These are phyloP conservation scores for Russula vinacea DNA, from an alignment of 768 basidiomycete species.

Conservation along the genomic window DNA sequence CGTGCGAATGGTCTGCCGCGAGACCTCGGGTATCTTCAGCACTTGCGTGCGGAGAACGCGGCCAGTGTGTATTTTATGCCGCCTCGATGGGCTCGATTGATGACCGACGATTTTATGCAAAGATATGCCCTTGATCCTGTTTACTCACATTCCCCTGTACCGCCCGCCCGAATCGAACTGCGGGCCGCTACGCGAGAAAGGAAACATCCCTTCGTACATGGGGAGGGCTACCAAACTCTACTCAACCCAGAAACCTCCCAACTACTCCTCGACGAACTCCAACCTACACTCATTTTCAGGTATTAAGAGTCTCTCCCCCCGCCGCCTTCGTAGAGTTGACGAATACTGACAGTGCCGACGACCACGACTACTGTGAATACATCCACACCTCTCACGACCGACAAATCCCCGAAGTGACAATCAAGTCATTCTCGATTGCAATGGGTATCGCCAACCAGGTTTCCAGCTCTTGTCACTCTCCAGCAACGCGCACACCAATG, in stretches of 20 bases:
- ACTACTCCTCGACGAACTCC: slow-evolving; percentile 61
- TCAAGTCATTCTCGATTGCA: slow-evolving; percentile 88
- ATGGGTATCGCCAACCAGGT: slow-evolving; percentile 84
- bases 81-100: slow-evolving; percentile 33
- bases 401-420: slow-evolving; percentile 68
- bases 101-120: not conserved
- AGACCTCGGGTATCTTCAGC: slow-evolving; percentile 18
- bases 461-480: slow-evolving; percentile 85
- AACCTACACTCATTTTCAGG: slow-evolving; percentile 76
- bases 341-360: slow-evolving; percentile 64
- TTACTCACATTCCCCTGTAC: slow-evolving; percentile 87
- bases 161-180: slow-evolving; percentile 66
- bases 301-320: slow-evolving; percentile 34
- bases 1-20: slow-evolving; percentile 46
- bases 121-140: slow-evolving; percentile 31
- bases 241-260: slow-evolving; percentile 63
- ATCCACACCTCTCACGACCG: slow-evolving; percentile 43
- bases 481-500: slow-evolving; percentile 40
- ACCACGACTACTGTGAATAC: slow-evolving; percentile 93
- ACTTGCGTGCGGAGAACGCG: not conserved
- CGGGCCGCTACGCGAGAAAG: slow-evolving; percentile 73
- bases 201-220: slow-evolving; percentile 68
- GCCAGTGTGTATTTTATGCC: not conserved
- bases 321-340: not conserved
- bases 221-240: slow-evolving; percentile 82